phyloP scores from a whole-genome alignment of 208 protist species.

The Crithidia sp. region DNA sequence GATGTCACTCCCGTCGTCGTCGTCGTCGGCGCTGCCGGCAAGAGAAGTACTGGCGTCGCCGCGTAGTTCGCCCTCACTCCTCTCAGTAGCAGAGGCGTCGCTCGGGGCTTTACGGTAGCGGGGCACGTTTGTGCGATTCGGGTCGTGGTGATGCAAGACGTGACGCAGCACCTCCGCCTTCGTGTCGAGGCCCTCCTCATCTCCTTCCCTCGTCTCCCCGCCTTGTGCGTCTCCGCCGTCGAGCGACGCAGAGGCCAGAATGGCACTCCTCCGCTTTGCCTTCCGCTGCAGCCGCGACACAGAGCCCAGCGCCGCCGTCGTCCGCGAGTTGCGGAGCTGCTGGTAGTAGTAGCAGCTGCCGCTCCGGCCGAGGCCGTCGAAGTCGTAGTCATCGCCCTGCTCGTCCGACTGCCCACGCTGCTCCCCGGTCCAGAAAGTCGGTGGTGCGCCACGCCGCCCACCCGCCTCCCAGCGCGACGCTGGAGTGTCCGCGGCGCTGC shows the following conservation, averaged over 20 bases:
- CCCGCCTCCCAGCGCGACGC: neutral
- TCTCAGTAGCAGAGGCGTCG: no score
- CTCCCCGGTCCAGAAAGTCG: neutral
- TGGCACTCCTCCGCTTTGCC: neutral
- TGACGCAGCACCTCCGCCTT: no score
- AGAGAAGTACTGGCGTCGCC: no score
- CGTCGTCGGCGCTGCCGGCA: no score
- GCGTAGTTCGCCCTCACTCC: no score
- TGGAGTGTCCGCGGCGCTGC: neutral
- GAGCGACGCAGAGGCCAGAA: neutral
- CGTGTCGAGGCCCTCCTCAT: no score
- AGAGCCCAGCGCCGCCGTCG: slow-evolving; percentile 11
- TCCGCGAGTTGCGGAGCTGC: slow-evolving; percentile 16
- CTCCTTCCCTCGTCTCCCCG: no score
- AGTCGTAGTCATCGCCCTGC: neutral
- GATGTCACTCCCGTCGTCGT: no score
- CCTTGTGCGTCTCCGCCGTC: no score
- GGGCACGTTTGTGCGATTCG: no score
- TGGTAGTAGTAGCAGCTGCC: slow-evolving; percentile 31
- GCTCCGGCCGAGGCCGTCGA: neutral
- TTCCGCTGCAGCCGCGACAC: slow-evolving; percentile 1
- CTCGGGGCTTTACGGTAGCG: no score
- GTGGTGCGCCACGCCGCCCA: neutral
- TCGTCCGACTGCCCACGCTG: neutral
- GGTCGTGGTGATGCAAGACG: no score